These are phyloP conservation scores for Beauveria varroae DNA, from an alignment of 2,329 filamentous ascomycete species.

Conservation along the genomic window DNA sequence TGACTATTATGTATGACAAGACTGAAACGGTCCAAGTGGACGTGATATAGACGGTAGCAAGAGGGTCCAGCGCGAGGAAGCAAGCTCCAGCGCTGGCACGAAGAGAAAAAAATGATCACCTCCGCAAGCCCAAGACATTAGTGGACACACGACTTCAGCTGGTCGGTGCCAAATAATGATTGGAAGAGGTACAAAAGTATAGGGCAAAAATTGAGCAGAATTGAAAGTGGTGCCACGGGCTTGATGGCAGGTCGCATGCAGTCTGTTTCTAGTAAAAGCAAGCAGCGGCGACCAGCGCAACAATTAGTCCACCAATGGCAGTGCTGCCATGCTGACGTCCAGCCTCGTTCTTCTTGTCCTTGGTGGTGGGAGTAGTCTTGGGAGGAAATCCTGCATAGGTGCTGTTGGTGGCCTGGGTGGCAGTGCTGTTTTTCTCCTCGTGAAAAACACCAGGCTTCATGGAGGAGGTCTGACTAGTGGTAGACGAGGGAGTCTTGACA, in stretches of 20 bases:
- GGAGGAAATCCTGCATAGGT: conserved; percentile 17
- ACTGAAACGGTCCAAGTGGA: neutral
- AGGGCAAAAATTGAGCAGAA: conserved; percentile 14
- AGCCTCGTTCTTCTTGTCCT: conserved; percentile 36
- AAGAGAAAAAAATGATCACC: neutral
- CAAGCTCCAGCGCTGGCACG: neutral
- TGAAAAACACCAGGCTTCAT: conserved; percentile 44
- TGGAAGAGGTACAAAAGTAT: conserved; percentile 11
- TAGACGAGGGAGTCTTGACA: conserved; percentile 14
- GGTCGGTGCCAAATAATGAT: neutral
- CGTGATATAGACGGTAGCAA: neutral
- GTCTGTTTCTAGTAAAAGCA: conserved; percentile 34
- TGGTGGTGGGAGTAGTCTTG: conserved; percentile 24
- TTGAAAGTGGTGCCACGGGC: neutral
- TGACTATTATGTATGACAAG: conserved; percentile 19
- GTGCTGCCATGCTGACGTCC: conserved; percentile 41
- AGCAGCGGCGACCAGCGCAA: conserved; percentile 47
- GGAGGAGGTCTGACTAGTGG: conserved; percentile 19
- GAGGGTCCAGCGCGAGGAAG: neutral
- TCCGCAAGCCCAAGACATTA: neutral
- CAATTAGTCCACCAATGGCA: conserved; percentile 45
- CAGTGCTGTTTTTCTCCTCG: conserved; percentile 40
- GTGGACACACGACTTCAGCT: conserved; percentile 1
- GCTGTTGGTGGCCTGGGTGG: conserved; percentile 15
- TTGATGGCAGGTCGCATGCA: conserved; percentile 5